Evolutionary conservation across 257 asterid genomes (phyloP), one percentile per base, ranked within the genome.

Genomic region (Jacaranda copaia): DNA sequence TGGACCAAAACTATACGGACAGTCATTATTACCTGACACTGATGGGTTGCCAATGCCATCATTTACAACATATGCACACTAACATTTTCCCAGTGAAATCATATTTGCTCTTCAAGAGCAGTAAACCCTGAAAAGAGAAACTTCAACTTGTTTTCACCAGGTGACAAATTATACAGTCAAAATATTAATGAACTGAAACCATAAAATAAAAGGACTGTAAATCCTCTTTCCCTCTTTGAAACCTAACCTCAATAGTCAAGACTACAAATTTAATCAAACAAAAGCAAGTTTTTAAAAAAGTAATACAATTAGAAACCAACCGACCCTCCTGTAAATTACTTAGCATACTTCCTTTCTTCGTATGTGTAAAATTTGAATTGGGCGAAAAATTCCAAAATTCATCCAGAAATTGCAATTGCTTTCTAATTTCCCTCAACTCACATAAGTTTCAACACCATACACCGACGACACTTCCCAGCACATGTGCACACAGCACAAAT

Each of bases 11-110:
- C 64, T 36, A n/a, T 39, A 71, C 18, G 10, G 9, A 40, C 42
- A 12, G 49, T 20, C 58, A 13, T 12, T 60, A 49, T 79, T 77
- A 87, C 91, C 91, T 85, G 82, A 79, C 81, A 68, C 0, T 75
- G 82, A 55, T 81, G 85, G 73, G 77, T 81, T 45, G 84, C 70
- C 72, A 81, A 83, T 19, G 91, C 88, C 91, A 87, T 85, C 76
- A 60, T 73, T 85, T 82, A 74, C 68, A 60, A 76, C 77, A 36
- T 25, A 70, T 55, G 74, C 48, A 67, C 32, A 76, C 78, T 60
- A 60, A 73, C 82, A 83, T 76, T 72, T 14, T 80, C 68, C 56
- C 67, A 39, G 71, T 36, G 49, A 61, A 46, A 69, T 68, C 81
- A 46, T 55, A 65, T 48, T 19, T 65, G 43, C 64, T 43, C 45